phyloP scores from a whole-genome alignment of 495 filamentous ascomycete genomes.

The Neurospora tetraspora region DNA sequence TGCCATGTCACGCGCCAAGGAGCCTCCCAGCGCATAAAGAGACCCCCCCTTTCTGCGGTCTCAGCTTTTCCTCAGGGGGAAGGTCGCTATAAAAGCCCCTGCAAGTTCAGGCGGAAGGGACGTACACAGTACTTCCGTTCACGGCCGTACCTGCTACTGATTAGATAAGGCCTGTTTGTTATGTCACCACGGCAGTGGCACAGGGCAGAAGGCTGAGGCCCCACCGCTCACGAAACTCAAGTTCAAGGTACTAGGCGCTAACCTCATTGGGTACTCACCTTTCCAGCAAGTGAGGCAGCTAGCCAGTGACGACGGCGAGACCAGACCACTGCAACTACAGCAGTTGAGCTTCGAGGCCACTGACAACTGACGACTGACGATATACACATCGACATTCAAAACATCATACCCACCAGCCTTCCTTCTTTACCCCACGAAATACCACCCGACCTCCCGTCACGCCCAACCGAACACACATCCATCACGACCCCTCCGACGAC shows the following conservation, averaged over 20 bases:
- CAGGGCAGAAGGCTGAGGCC: not conserved
- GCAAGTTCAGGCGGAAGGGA: not conserved
- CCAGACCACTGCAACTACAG: not conserved
- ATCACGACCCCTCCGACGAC: constrained; percentile 3
- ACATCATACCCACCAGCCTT: constrained; percentile 1
- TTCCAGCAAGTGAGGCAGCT: constrained; percentile 22
- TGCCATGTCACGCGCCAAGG: constrained; percentile 6
- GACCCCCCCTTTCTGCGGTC: not conserved
- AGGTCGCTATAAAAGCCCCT: not conserved
- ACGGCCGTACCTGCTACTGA: not conserved
- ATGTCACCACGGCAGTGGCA: not conserved
- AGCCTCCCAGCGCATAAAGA: not conserved
- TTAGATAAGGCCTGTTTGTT: not conserved
- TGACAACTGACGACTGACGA: not conserved
- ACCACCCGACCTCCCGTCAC: not conserved
- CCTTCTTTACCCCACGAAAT: not conserved
- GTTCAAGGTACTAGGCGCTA: constrained; percentile 6
- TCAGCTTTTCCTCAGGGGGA: not conserved
- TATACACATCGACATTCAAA: constrained; percentile 2
- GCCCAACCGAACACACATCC: constrained; percentile 3
- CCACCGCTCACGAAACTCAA: constrained; percentile 1
- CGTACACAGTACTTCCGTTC: not conserved
- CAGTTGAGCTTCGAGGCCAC: not conserved
- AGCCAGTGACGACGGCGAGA: constrained; percentile 23
- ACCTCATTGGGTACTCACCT: constrained; percentile 22